Conservation (phyloP, 805 yeast species). For the Metschnikowia gelsemii region DNA sequence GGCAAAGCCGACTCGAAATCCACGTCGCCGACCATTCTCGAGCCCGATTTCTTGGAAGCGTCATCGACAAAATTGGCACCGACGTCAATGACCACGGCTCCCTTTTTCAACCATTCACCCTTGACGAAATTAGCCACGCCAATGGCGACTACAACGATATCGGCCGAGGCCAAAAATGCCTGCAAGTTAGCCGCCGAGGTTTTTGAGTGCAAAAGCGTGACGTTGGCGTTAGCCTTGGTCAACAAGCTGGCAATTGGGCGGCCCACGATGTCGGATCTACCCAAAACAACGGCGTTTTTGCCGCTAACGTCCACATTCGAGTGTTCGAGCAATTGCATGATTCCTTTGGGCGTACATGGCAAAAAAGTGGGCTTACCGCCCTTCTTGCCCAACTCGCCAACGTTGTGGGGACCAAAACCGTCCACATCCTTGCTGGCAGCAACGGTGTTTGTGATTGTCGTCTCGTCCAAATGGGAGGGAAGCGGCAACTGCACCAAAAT, state of each 20-base stretch:
- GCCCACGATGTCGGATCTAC: slow-evolving; percentile 86
- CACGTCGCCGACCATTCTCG: slow-evolving; percentile 75
- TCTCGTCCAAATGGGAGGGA: slow-evolving; percentile 69
- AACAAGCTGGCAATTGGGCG: slow-evolving; percentile 72
- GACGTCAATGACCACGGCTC: slow-evolving; percentile 74
- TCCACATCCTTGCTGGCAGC: slow-evolving; percentile 72
- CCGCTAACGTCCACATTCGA: slow-evolving; percentile 59
- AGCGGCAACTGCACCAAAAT: slow-evolving; percentile 75
- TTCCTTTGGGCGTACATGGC: slow-evolving; percentile 86
- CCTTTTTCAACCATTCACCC: slow-evolving; percentile 71
- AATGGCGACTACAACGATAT: slow-evolving; percentile 74
- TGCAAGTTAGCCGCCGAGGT: slow-evolving; percentile 52
- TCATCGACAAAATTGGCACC: slow-evolving; percentile 79
- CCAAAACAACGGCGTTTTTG: slow-evolving; percentile 76
- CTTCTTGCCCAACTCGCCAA: slow-evolving; percentile 73
- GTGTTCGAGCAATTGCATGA: slow-evolving; percentile 60
- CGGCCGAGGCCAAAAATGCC: slow-evolving; percentile 56
- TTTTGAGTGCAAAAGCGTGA: slow-evolving; percentile 70
- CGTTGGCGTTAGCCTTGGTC: slow-evolving; percentile 71
- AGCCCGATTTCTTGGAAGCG: slow-evolving; percentile 63
- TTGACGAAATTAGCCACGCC: slow-evolving; percentile 70
- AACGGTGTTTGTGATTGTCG: slow-evolving; percentile 65
- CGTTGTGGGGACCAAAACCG: slow-evolving; percentile 76
- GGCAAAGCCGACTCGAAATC: slow-evolving; percentile 56
- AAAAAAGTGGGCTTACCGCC: slow-evolving; percentile 68